A percentile compares a stretch with the other conserved stretches of the same genome.
Evolutionary conservation across 345 rosid species (phyloP).

Genomic region (Excoecaria cochinchinensis): DNA sequence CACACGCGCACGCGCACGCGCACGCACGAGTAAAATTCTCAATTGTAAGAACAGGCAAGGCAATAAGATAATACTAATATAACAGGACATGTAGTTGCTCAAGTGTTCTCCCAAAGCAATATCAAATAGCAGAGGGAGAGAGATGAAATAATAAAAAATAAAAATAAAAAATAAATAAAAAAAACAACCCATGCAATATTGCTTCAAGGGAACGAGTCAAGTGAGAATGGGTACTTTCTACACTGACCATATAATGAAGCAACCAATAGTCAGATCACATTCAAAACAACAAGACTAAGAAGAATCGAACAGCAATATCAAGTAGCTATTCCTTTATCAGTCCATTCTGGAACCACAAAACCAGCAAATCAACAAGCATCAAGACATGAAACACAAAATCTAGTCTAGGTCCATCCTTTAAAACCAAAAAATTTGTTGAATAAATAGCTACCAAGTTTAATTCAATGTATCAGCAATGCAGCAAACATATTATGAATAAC

Average conservation of each 20-base stretch:
- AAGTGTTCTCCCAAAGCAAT: not conserved
- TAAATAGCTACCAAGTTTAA: not conserved
- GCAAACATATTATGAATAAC: not conserved
- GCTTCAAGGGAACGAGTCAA: constrained; percentile 19
- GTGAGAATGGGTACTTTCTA: not conserved
- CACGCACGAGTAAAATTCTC: not conserved
- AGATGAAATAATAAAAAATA: not conserved
- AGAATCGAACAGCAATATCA: not conserved
- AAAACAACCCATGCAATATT: constrained; percentile 7
- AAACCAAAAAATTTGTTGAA: not conserved
- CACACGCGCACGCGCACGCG: too few species aligned
- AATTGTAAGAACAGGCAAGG: not conserved
- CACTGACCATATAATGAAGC: constrained; percentile 22
- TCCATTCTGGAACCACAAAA: not conserved
- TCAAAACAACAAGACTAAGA: too few species aligned
- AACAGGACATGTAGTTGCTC: constrained; percentile 4
- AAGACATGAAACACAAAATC: not conserved
- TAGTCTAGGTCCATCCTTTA: not conserved
- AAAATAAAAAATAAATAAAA: too few species aligned
- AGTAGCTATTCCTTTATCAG: not conserved
- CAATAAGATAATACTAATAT: not conserved
- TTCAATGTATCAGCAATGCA: not conserved
- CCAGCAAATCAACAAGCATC: not conserved
- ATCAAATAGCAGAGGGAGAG: not conserved
- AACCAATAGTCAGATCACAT: not conserved